Base-by-base conservation (phyloP, 805 yeast genomes). In the Myxozyma monticola region DNA sequence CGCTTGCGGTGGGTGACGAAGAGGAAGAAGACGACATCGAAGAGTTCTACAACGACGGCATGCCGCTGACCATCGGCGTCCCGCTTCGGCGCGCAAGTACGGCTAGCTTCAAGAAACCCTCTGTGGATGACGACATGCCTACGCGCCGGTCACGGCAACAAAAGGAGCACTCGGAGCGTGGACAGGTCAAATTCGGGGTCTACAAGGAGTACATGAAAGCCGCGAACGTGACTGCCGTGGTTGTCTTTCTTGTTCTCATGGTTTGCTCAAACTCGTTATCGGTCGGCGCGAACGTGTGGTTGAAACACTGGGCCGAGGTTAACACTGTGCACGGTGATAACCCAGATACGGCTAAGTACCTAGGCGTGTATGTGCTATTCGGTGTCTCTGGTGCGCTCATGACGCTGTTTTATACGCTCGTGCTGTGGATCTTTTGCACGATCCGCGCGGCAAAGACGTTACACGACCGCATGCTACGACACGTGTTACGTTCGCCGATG, bases 281-380 rank as follows among this genome's bases (percentile, higher is more conserved):
- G 10, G 63, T 60, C n/a, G 45, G 59, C 8, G 82, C 89, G 26
- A 89, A 84, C 65, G 78, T 90, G 43, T 93, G 99, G 99, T 77
- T 93, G 62, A 91, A 93, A 67, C 87, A 88, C 66, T 93, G 99
- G 99, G 87, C 97, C 10, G 99, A 93, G 64, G 79, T 84, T 15
- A 91, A 91, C 64, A 77, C 90, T 2, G 70, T 67, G 39, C 64
- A 68, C 28, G 91, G 90, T 17, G 70, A 69, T 46, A 90, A 91
- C 66, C 95, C 96, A 1, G 67, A 82, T 51, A 80, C 85, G 12
- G 70, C 71, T 43, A 78, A 69, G 60, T 93, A 88, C 61, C 72
- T 93, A 59, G 83, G 84, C n/a, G 72, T 86, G 45, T 93, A 91
- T 65, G 78, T 85, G 53, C 71, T 75, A 5, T 72, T 91, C 36